Conservation (phyloP, 306 rosid genomes). For the Glycine latifolia region DNA sequence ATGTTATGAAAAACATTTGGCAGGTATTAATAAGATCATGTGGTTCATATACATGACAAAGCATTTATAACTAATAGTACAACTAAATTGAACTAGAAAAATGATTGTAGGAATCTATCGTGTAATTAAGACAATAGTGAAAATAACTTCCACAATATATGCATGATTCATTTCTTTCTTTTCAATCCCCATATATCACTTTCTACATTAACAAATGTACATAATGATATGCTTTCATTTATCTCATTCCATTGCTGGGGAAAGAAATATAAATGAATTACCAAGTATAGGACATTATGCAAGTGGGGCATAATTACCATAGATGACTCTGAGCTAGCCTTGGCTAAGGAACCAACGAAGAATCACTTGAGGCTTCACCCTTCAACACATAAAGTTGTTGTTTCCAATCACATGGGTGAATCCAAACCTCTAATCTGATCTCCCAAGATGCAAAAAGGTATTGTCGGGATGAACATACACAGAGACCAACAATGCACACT, state of each 20-base stretch:
- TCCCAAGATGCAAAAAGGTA: neutral
- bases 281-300: neutral
- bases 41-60: neutral
- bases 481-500: neutral
- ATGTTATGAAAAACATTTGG: neutral
- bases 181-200: neutral
- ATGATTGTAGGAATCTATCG: neutral
- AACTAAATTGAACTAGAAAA: neutral
- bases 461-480: neutral
- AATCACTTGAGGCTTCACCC: neutral
- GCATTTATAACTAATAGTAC: neutral
- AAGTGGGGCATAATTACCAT: neutral
- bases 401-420: neutral
- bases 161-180: neutral
- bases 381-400: neutral
- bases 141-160: neutral
- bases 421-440: neutral
- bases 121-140: neutral
- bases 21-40: neutral
- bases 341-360: neutral
- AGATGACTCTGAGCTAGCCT: neutral
- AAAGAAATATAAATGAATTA: constrained; percentile 8
- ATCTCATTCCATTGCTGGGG: neutral
- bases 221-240: neutral
- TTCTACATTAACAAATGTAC: neutral